Evolutionary conservation across 2,329 filamentous ascomycete genomes (phyloP), one percentile per base, ranked within the genome.

Genomic region (Xylaria sp.): DNA sequence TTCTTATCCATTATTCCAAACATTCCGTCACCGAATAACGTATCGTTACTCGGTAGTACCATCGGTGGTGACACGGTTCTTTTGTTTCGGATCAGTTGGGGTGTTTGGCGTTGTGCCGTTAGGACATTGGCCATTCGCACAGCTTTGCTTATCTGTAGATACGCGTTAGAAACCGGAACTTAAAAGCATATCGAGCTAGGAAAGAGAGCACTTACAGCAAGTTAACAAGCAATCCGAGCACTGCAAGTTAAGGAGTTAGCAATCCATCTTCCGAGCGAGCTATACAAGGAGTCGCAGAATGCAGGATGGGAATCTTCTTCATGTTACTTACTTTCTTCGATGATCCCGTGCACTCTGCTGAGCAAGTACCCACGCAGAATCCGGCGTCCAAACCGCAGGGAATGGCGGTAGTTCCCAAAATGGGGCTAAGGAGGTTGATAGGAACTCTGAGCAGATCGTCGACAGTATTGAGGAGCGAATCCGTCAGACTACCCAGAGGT

Each of bases 281-380:
- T 20, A 44, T 13, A 23, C 23, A 23, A 28, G 23, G 3, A 4
- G 23, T 33, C 10, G 28, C 23, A 13, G 17, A 6, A 48, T 57
- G 9, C 15, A 20, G 7, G 40, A 40, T 28, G 20, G 20, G 20
- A 23, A 31, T 10, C 54, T 20, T 59, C 68, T 71, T 64, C 57
- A 69, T 73, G 73, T 63, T 51, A 66, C 59, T 69, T 48, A 69
- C 67, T 13, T 60, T 56, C 9, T 65, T 31, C 4, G 40, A 31
- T 0, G 58, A 59, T 38, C 26, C 64, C 3, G 51, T 46, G 58
- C 74, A 76, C 3, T 66, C 13, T 1, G 40, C 28, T 4, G 65
- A 56, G 63, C 74, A 75, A 28, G 63, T 31, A 23, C 59, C 57
- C 38, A 72, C 61, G 58, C 73, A 75, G n/a, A 63, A 46, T 17